These are phyloP conservation scores for Notholithocarpus densiflorus DNA, from an alignment of 306 rosid species.

Conservation along the genomic window DNA sequence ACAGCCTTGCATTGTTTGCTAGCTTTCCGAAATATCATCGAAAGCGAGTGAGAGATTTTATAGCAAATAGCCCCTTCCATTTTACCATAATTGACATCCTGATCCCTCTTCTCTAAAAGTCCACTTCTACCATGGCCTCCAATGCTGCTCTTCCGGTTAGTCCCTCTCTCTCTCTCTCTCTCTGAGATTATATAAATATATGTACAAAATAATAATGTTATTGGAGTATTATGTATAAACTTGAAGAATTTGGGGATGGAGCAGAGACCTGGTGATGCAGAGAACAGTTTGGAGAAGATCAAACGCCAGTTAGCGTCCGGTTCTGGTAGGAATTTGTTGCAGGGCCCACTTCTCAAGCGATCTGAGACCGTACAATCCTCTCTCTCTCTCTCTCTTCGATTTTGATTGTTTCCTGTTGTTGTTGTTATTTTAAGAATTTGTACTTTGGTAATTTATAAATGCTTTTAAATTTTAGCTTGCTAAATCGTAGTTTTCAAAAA, in stretches of 20 bases:
- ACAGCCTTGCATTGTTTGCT: constrained; percentile 10
- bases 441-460: neutral
- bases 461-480: neutral
- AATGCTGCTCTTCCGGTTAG: constrained; percentile 65
- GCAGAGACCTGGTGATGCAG: constrained; percentile 71
- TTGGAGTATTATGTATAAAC: neutral
- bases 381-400: neutral
- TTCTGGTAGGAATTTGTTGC: constrained; percentile 83
- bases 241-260: constrained; percentile 17
- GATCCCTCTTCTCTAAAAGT: neutral
- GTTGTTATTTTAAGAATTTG: neutral
- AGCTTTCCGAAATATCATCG: neutral
- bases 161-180: neutral
- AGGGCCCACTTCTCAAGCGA: constrained; percentile 98
- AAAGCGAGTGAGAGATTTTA: no score
- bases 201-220: neutral
- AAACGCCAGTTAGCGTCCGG: constrained; percentile 94
- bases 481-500: neutral
- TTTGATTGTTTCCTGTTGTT: neutral
- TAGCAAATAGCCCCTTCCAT: neutral
- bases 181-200: neutral
- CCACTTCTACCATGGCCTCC: constrained; percentile 65
- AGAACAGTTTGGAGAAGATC: constrained; percentile 93
- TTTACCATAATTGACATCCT: neutral
- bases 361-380: constrained; percentile 77